A percentile compares a stretch with the other conserved stretches of the same genome.
Conservation (phyloP, 2,329 filamentous ascomycete genomes). For the Juglanconis sp. region DNA sequence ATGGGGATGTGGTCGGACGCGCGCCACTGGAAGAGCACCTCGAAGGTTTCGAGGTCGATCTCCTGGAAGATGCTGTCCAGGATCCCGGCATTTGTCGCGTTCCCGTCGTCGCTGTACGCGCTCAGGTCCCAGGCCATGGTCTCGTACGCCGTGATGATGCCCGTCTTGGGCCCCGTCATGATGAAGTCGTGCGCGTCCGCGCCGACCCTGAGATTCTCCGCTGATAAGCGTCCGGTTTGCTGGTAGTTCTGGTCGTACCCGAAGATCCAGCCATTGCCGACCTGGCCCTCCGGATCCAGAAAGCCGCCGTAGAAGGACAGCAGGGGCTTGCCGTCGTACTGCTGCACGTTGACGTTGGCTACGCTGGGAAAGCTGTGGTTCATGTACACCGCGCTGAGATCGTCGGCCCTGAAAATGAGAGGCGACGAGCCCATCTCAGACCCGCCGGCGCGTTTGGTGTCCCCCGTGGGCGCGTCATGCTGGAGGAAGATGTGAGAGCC, state of each 20-base stretch:
- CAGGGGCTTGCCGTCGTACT: conserved; percentile 15
- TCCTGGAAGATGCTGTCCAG: conserved; percentile 38
- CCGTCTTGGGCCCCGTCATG: conserved; percentile 36
- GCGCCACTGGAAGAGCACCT: conserved; percentile 48
- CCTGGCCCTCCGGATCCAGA: neutral
- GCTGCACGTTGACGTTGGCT: conserved; percentile 26
- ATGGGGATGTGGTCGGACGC: conserved; percentile 28
- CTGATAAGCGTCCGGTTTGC: conserved; percentile 6
- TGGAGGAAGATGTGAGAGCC: conserved; percentile 33
- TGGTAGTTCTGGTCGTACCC: conserved; percentile 9
- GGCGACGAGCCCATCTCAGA: conserved; percentile 24
- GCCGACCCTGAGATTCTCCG: neutral
- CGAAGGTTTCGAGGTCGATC: conserved; percentile 45
- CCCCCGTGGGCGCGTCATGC: conserved; percentile 14
- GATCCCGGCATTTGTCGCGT: conserved; percentile 27
- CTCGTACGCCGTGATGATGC: conserved; percentile 35
- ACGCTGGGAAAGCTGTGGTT: conserved; percentile 27
- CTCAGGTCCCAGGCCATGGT: conserved; percentile 22
- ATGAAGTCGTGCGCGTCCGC: conserved; percentile 34
- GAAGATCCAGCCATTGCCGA: conserved; percentile 7
- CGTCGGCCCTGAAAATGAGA: conserved; percentile 33
- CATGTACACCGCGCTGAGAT: conserved; percentile 37
- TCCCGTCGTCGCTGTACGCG: conserved; percentile 17
- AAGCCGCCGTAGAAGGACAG: conserved; percentile 23
- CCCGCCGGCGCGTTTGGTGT: conserved; percentile 15